A percentile compares a stretch with the other conserved stretches of the same genome.
phyloP scores from a whole-genome alignment of 129 eudicot species.

The Flaveria trinervia region DNA sequence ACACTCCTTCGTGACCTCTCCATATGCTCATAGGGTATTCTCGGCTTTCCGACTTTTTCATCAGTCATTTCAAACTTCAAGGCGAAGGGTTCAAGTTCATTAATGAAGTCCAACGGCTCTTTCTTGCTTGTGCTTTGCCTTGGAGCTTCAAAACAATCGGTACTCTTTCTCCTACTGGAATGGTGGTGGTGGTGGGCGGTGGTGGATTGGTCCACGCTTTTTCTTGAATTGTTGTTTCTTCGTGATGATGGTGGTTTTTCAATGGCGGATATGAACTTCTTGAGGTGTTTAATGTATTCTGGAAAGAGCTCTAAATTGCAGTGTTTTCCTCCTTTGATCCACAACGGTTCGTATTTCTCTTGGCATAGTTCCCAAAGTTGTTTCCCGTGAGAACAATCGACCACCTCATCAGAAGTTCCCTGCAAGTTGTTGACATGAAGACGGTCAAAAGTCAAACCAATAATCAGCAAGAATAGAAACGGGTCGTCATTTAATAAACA shows the following conservation, averaged over 20 bases:
- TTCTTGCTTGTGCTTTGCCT: conserved; percentile 62
- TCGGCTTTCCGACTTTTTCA: conserved; percentile 49
- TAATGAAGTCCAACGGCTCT: conserved; percentile 47
- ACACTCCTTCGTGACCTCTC: conserved; percentile 76
- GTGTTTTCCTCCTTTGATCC: conserved; percentile 89
- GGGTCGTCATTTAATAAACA: background rate
- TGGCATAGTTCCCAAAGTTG: conserved; percentile 72
- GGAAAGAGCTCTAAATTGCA: conserved; percentile 79
- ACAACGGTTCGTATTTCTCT: conserved; percentile 82
- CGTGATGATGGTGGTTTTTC: conserved; percentile 65
- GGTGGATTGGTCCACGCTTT: conserved; percentile 59
- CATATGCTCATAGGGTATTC: conserved; percentile 59
- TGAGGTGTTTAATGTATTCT: conserved; percentile 75
- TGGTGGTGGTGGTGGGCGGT: conserved; percentile 32
- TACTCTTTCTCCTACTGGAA: conserved; percentile 51
- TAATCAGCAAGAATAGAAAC: background rate
- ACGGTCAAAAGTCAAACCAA: conserved; percentile 22
- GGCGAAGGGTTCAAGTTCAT: conserved; percentile 34
- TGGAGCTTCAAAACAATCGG: conserved; percentile 59
- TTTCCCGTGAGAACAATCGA: conserved; percentile 76
- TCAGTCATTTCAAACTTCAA: conserved; percentile 42
- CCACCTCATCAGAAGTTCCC: conserved; percentile 92
- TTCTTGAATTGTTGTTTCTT: conserved; percentile 47
- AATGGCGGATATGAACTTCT: conserved; percentile 59
- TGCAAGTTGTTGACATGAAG: conserved; percentile 21